phyloP scores from a whole-genome alignment of 2,329 filamentous ascomycete genomes.

The Phialophora expanda region DNA sequence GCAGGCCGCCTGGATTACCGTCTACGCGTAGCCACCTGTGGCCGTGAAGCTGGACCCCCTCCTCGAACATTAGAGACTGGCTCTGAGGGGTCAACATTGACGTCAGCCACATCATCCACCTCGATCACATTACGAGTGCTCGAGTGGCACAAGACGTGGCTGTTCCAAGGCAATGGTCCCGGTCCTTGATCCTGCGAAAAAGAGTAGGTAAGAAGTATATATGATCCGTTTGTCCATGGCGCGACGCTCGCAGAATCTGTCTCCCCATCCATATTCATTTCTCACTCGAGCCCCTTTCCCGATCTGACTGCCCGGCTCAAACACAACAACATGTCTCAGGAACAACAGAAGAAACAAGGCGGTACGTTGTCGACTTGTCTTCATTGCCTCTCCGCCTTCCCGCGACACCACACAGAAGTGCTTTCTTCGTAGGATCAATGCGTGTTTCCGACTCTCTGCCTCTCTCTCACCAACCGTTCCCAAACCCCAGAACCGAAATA shows the following conservation, averaged over 20 bases:
- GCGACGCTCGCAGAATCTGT: too few species aligned
- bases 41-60: slow-evolving; percentile 1
- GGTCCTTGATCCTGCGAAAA: not conserved
- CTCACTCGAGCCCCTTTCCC: not conserved
- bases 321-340: slow-evolving; percentile 25
- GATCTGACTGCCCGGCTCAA: not conserved
- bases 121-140: not conserved
- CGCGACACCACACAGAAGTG: not conserved
- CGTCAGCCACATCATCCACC: not conserved
- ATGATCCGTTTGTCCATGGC: not conserved
- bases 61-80: not conserved
- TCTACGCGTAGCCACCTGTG: not conserved
- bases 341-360: slow-evolving; percentile 31
- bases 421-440: not conserved
- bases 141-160: not conserved
- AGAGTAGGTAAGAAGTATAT: slow-evolving; percentile 2
- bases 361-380: slow-evolving; percentile 22
- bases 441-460: not conserved
- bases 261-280: not conserved
- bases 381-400: not conserved
- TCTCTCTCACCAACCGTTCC: not conserved
- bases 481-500: not conserved
- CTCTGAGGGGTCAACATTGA: slow-evolving; percentile 6
- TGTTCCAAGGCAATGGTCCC: not conserved
- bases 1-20: not conserved